These are phyloP conservation scores for Metschnikowia proteae DNA, from an alignment of 805 yeast genomes.

Conservation along the genomic window DNA sequence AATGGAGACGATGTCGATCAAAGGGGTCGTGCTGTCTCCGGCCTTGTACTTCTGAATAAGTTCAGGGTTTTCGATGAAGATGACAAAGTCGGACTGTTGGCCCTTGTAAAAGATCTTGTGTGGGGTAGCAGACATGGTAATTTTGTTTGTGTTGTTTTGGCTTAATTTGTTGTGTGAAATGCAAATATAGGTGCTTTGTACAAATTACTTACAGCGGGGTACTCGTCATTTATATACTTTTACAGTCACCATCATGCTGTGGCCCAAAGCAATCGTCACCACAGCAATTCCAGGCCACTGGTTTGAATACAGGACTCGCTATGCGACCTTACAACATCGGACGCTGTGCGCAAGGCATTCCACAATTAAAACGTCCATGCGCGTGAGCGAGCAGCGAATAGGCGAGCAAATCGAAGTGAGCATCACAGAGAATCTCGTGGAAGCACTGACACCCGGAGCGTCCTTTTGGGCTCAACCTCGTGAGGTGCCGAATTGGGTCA, in stretches of 20 bases:
- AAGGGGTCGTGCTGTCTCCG: slow-evolving; percentile 53
- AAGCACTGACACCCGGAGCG: background rate
- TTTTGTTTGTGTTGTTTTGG: background rate
- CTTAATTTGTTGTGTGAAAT: background rate
- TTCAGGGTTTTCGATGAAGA: slow-evolving; percentile 56
- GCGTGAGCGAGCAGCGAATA: background rate
- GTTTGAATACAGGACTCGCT: slow-evolving; percentile 1
- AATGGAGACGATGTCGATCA: slow-evolving; percentile 57
- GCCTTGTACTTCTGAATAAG: slow-evolving; percentile 45
- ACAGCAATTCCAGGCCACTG: slow-evolving; percentile 3
- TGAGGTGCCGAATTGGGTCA: background rate
- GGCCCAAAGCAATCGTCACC: slow-evolving; percentile 6
- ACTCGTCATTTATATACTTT: slow-evolving; percentile 5
- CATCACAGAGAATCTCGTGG: background rate
- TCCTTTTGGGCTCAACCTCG: background rate
- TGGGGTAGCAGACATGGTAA: slow-evolving; percentile 24
- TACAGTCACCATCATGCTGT: background rate
- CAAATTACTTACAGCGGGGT: background rate
- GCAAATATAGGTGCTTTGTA: background rate
- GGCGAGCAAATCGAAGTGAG: background rate
- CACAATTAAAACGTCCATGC: background rate
- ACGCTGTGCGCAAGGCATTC: background rate
- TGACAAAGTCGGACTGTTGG: slow-evolving; percentile 55
- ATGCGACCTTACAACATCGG: slow-evolving; percentile 5
- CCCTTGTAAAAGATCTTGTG: slow-evolving; percentile 68